Percentiles rank a stretch among this genome's conserved stretches.
phyloP scores from a whole-genome alignment of 257 asterid genomes.

The Cruciata laevipes region DNA sequence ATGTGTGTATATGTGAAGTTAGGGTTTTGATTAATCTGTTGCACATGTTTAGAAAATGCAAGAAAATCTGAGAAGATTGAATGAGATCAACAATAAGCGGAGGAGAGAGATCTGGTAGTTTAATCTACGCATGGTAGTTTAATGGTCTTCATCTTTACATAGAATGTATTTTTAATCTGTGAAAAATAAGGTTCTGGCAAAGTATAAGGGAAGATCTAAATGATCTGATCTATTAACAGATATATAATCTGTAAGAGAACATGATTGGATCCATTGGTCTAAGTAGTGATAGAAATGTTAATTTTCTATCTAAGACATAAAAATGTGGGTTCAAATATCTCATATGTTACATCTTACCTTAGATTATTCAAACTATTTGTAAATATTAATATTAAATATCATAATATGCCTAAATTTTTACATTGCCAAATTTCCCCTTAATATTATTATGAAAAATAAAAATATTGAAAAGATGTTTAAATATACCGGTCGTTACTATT shows the following conservation, averaged over 20 bases:
- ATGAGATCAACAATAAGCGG: slow-evolving; percentile 32
- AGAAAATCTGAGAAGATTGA: slow-evolving; percentile 36
- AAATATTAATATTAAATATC: too few species aligned
- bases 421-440: too few species aligned
- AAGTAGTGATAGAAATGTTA: slow-evolving; percentile 32
- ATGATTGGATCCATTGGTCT: slow-evolving; percentile 20
- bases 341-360: too few species aligned
- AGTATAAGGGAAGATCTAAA: slow-evolving; percentile 37
- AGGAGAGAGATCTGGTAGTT: slow-evolving; percentile 41
- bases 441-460: too few species aligned
- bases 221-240: slow-evolving; percentile 29
- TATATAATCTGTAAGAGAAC: slow-evolving; percentile 23
- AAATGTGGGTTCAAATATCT: too few species aligned
- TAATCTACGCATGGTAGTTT: background rate
- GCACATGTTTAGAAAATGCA: slow-evolving; percentile 39
- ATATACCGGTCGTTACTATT: too few species aligned
- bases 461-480: too few species aligned
- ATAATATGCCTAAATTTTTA: too few species aligned
- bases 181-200: slow-evolving; percentile 16
- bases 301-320: too few species aligned
- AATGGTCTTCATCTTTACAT: background rate
- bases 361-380: too few species aligned
- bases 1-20: background rate
- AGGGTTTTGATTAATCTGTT: background rate
- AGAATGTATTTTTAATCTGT: background rate